Base-by-base conservation (phyloP, 2,329 filamentous ascomycete species). In the Colletotrichum camelliae region DNA sequence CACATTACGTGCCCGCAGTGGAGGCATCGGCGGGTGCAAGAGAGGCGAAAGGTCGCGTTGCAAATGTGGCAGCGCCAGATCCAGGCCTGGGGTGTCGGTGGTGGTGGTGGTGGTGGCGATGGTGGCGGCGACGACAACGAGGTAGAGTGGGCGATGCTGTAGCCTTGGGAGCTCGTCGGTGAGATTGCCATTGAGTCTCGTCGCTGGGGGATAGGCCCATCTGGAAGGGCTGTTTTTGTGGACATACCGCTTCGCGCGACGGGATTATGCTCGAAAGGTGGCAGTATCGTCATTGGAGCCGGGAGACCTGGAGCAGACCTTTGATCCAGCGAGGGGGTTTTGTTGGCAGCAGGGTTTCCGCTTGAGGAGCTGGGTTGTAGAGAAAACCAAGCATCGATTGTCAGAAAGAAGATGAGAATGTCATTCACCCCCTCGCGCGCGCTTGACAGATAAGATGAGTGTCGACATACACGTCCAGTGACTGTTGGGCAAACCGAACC, bases 1-100 rank as follows among this genome's bases (percentile, higher is more conserved):
- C 86, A 86, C 75, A 83, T 81, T 35, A 64, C 66, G 80, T 86
- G 84, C 70, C 80, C 79, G 81, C 86, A 86, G 52, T 82, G 79
- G 61, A 88, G 82, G 67, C 87, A 85, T 27, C 83, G 80, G 12
- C 83, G 82, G 60, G 85, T 87, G 74, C 78, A 80, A 65, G 78
- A 77, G 8, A 85, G 73, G 57, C 74, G 79, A 78, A 82, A 85
- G 2, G 37, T 33, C 3, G 16, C 65, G 15, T 55, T 18, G 79
- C 85, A 87, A 13, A 31, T 2, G 76, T 82, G 79, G 77, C 85
- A 86, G 31, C 69, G 62, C 85, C 85, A 86, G 35, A 67, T 62
- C 83, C 82, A 86, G 60, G 80, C 77, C 31, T 18, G 33, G 3
- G 79, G 78, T 4, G 31, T 15, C 7, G 52, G 58, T 2, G 18